Evolutionary conservation across 2,329 filamentous ascomycete species (phyloP).

Genomic region (Colletotrichum simmondsii): DNA sequence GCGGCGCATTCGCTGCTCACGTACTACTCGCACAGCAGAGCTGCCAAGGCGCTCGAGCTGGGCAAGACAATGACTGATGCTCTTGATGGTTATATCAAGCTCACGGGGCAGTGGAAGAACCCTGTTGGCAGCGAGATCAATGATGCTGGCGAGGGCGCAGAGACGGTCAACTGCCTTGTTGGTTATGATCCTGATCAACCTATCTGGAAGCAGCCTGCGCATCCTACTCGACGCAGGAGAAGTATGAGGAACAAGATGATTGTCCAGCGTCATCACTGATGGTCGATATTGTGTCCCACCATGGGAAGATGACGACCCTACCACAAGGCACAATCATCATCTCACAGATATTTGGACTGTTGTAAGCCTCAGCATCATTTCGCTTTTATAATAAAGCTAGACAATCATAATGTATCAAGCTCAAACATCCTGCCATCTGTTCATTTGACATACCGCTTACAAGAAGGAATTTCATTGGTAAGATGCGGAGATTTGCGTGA

Average conservation of each 20-base stretch:
- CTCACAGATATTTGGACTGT: neutral
- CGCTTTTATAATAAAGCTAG: too few relatives aligned
- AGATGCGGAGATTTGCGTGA: neutral
- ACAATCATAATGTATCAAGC: neutral
- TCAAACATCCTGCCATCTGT: neutral
- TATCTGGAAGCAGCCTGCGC: slow-evolving; percentile 29
- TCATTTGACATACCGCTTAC: neutral
- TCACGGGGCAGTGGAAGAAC: slow-evolving; percentile 37
- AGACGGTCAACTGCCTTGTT: slow-evolving; percentile 48
- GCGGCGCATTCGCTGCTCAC: slow-evolving; percentile 38
- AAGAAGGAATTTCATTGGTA: too few relatives aligned
- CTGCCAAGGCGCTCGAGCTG: slow-evolving; percentile 37
- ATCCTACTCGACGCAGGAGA: slow-evolving; percentile 11
- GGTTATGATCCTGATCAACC: slow-evolving; percentile 42
- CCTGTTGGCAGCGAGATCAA: slow-evolving; percentile 45
- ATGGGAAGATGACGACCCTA: neutral
- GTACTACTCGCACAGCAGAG: slow-evolving; percentile 38
- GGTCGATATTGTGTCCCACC: neutral
- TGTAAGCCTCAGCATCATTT: too few relatives aligned
- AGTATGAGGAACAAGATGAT: slow-evolving; percentile 4
- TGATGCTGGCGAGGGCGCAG: slow-evolving; percentile 43
- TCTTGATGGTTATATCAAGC: slow-evolving; percentile 40
- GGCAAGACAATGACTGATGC: slow-evolving; percentile 36
- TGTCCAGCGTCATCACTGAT: slow-evolving; percentile 1
- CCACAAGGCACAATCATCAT: neutral